Conservation (phyloP, 106 monocot species). For the Platanthera guangdongensis region DNA sequence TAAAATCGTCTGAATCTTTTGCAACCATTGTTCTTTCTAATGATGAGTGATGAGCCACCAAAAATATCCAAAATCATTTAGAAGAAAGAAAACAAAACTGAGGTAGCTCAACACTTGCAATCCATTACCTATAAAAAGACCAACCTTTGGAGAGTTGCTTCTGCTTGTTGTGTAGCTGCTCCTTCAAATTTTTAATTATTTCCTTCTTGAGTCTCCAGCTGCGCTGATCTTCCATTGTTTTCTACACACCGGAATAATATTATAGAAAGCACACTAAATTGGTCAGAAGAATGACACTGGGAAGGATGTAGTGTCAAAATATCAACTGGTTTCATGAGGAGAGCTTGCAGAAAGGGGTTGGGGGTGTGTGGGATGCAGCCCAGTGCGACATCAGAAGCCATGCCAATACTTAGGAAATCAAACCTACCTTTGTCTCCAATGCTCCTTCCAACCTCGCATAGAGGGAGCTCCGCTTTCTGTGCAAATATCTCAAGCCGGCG, state of each 20-base stretch:
- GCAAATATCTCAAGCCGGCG: slow-evolving; percentile 29
- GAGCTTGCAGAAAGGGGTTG: no score
- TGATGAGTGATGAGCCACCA: neutral
- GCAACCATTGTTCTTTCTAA: slow-evolving; percentile 38
- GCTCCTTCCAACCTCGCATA: slow-evolving; percentile 30
- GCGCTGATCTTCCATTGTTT: slow-evolving; percentile 36
- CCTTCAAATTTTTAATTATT: slow-evolving; percentile 39
- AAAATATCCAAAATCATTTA: neutral
- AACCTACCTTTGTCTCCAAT: slow-evolving; percentile 55
- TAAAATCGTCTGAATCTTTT: slow-evolving; percentile 27
- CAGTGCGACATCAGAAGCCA: neutral
- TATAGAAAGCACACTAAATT: neutral
- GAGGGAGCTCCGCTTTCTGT: slow-evolving; percentile 37
- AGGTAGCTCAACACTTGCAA: neutral
- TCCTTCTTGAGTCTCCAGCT: slow-evolving; percentile 43
- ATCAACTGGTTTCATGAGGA: no score
- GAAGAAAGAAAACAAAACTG: neutral
- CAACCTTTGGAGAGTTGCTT: slow-evolving; percentile 55
- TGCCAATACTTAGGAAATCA: neutral
- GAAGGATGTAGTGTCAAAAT: neutral
- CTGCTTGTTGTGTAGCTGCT: slow-evolving; percentile 29
- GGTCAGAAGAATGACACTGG: no score
- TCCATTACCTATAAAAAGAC: slow-evolving; percentile 28
- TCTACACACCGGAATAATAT: slow-evolving; percentile 14
- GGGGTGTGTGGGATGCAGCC: no score